These are phyloP conservation scores for Staphylotrichum tortipilum DNA, from an alignment of 495 filamentous ascomycete genomes.

Conservation along the genomic window DNA sequence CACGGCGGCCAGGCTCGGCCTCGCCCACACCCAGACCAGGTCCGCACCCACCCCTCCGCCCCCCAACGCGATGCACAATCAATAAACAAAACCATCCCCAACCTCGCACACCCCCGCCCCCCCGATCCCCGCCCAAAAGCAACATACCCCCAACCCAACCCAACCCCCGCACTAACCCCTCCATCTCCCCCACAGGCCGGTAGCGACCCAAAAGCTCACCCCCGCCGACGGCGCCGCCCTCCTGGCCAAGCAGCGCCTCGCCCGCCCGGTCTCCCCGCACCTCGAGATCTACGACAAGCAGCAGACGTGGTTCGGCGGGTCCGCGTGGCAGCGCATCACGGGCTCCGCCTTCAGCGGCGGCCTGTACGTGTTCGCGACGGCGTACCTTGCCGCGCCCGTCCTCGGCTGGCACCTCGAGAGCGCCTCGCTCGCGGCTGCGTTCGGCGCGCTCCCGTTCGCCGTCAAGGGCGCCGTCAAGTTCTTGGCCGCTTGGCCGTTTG, in stretches of 20 bases:
- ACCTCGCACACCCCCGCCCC: no score
- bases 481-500: constrained; percentile 68
- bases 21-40: constrained; percentile 23
- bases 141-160: neutral
- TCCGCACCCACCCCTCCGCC: constrained; percentile 9
- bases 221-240: constrained; percentile 54
- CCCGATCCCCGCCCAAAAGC: neutral
- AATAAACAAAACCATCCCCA: neutral
- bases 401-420: constrained; percentile 81
- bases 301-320: constrained; percentile 71
- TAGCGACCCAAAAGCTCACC: constrained; percentile 52
- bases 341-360: constrained; percentile 61
- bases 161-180: neutral
- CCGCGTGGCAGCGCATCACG: constrained; percentile 70
- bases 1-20: constrained; percentile 18
- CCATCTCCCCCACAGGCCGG: constrained; percentile 30
- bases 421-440: constrained; percentile 65
- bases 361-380: constrained; percentile 74
- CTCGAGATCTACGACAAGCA: constrained; percentile 80
- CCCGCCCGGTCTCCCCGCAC: constrained; percentile 82
- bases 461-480: constrained; percentile 68
- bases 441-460: constrained; percentile 61
- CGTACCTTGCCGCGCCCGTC: constrained; percentile 74
- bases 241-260: constrained; percentile 74
- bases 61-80: neutral